Conservation (phyloP, 768 basidiomycete genomes). For the Phylloporus arenicola region DNA sequence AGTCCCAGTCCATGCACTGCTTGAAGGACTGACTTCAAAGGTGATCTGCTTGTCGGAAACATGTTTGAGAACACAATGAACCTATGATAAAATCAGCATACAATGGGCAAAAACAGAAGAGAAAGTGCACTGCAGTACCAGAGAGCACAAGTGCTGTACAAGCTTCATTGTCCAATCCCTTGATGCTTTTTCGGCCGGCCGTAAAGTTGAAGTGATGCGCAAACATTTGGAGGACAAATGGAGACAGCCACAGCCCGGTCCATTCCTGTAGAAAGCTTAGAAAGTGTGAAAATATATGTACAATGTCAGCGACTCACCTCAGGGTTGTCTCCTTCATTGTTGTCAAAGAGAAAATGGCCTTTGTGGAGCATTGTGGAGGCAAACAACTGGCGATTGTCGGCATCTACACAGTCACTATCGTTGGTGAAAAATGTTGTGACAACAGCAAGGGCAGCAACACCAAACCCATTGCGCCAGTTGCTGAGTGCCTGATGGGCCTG, state of each 20-base stretch:
- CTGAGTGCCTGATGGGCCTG: too few relatives aligned
- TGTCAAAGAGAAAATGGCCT: neutral
- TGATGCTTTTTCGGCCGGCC: neutral
- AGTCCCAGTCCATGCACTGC: neutral
- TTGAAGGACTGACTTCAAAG: neutral
- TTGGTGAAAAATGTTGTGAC: too few relatives aligned
- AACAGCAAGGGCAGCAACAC: too few relatives aligned
- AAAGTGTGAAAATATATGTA: neutral
- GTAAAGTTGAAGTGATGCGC: slow-evolving; percentile 2
- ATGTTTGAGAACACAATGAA: neutral
- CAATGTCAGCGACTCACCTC: neutral
- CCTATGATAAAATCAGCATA: neutral
- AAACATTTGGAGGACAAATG: neutral
- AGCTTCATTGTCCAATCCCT: neutral
- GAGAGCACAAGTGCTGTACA: neutral
- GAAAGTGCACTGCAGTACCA: neutral
- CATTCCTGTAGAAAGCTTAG: neutral
- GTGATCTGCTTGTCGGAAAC: neutral
- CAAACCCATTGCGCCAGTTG: too few relatives aligned
- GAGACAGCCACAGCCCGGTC: slow-evolving; percentile 1
- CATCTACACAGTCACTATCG: too few relatives aligned
- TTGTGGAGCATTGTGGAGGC: neutral
- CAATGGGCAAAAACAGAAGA: neutral
- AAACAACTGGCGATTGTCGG: too few relatives aligned
- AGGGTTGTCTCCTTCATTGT: neutral